These are phyloP conservation scores for Schoenoplectus tabernaemontani DNA, from an alignment of 202 grass and related monocot genomes.

Conservation along the genomic window DNA sequence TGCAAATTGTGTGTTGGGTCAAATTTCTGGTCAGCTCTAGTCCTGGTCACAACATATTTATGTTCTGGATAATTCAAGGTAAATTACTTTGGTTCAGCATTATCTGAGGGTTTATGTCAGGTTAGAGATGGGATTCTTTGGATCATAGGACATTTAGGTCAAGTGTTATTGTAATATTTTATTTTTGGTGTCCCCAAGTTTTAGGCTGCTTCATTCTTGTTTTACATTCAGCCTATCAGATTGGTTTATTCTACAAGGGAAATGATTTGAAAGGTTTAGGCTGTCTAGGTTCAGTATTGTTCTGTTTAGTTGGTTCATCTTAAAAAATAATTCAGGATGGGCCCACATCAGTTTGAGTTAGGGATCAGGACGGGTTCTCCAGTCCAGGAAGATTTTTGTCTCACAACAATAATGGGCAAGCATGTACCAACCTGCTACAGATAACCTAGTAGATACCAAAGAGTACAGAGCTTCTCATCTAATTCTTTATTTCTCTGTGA, in stretches of 20 bases:
- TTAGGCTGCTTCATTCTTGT: not conserved
- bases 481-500: not conserved
- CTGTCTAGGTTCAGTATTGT: not conserved
- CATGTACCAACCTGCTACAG: not conserved
- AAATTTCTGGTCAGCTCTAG: not conserved
- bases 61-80: not conserved
- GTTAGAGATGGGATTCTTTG: too few relatives aligned
- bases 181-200: not conserved
- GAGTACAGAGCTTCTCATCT: not conserved
- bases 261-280: not conserved
- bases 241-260: not conserved
- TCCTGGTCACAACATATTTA: too few relatives aligned
- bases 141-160: too few relatives aligned
- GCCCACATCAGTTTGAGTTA: not conserved
- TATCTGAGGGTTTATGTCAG: too few relatives aligned
- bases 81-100: not conserved
- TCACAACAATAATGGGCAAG: not conserved
- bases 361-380: not conserved
- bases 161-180: not conserved
- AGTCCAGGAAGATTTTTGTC: not conserved
- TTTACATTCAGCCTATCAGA: not conserved
- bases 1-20: not conserved
- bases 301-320: not conserved
- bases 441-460: not conserved
- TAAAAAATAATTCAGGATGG: not conserved